Base-by-base conservation (phyloP, 768 basidiomycete species). In the Leccinum rimulosum region DNA sequence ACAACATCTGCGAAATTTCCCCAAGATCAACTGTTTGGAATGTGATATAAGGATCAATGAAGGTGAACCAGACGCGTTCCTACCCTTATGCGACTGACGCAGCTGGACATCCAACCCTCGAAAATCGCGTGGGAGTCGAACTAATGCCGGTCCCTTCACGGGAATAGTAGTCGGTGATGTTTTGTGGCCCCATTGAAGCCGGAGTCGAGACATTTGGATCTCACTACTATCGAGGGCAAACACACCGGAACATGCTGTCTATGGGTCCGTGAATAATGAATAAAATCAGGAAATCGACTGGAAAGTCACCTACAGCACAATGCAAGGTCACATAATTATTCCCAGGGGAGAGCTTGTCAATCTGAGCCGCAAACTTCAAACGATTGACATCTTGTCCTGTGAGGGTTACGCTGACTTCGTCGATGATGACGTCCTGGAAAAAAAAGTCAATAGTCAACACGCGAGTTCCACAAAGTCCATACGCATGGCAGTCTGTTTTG, bases 401-500 rank as follows among this genome's bases (percentile, higher is more conserved):
- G 17, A 93, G 74, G n/a, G 74, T 76, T 33, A 92, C 75, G 47
- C 74, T 77, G 22, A 95, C 75, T 68, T 84, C 81, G 60, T 91
- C 86, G 17, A 85, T 75, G 0, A 80, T 73, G 19, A 97, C 58
- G 7, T 75, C 71, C 92, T 95, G 58, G 2, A 50, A 25, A 54
- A 55, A 50, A 53, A 56, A 50, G 50, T 65, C 57, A 59, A 64
- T 50, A 38, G 51, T 48, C 45, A 35, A 50, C 55, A 47, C 47
- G 36, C 45, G 36, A 40, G 25, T 36, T 36, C 40, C 30, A 19
- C n/a, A 36, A 30, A 55, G 10, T 25, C 75, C 88, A 71, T 70
- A 95, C 95, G 64, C 91, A 91, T 33, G 91, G 87, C 25, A 96
- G 70, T 40, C 74, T 73, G 67, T 93, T 98, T 33, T 73, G 75